These are phyloP conservation scores for Blastobotrys raffinosifermentans DNA, from an alignment of 1,139 yeast genomes.

Conservation along the genomic window DNA sequence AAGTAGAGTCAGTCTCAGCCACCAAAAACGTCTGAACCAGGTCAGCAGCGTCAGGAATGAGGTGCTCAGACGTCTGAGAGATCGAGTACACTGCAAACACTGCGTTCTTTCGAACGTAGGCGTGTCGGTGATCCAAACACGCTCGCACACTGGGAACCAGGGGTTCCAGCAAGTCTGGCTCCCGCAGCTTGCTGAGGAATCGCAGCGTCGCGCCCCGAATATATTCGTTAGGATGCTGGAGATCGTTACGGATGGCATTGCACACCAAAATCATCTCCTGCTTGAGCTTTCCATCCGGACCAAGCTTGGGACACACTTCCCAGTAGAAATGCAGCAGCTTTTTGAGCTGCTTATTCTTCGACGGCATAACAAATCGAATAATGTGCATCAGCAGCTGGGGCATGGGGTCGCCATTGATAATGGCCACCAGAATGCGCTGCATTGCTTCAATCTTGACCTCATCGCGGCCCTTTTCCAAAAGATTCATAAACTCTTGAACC, in stretches of 20 bases:
- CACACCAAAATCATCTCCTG: constrained; percentile 99
- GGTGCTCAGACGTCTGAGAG: constrained; percentile 63
- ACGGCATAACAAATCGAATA: constrained; percentile 95
- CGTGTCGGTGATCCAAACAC: constrained; percentile 93
- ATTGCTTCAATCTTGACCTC: constrained; percentile 83
- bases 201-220: constrained; percentile 93
- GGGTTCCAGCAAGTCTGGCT: constrained; percentile 91
- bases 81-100: constrained; percentile 85
- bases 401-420: constrained; percentile 90
- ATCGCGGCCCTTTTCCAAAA: constrained; percentile 86
- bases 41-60: constrained; percentile 93
- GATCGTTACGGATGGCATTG: constrained; percentile 94
- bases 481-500: constrained; percentile 66
- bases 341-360: constrained; percentile 83
- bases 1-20: constrained; percentile 86
- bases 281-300: constrained; percentile 81
- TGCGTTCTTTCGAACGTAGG: constrained; percentile 96
- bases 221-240: constrained; percentile 97
- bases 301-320: constrained; percentile 96
- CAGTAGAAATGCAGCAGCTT: constrained; percentile 91
- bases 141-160: constrained; percentile 88
- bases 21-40: constrained; percentile 65
- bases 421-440: constrained; percentile 78
- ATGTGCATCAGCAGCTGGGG: constrained; percentile 97
- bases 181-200: constrained; percentile 83